Base-by-base conservation (phyloP, 2,329 filamentous ascomycete genomes). In the Fusarium oxysporum region DNA sequence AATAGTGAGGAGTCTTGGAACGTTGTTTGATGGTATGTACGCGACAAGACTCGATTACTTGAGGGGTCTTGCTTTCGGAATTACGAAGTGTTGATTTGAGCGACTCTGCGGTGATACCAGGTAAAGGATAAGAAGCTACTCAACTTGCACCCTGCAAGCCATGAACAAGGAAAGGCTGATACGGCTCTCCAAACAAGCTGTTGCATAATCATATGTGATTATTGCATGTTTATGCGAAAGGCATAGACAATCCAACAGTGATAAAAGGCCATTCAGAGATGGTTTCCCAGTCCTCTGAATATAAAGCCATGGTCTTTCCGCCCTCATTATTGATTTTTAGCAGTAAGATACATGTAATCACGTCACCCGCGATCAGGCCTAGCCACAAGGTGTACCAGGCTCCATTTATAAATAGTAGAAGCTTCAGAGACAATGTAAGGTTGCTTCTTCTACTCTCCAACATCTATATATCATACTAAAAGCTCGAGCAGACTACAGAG, bases 1-100 rank as follows among this genome's bases (percentile, higher is more conserved):
- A 38, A 37, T 14, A 51, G 55, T 23, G 54, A 57, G 32, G 54
- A 57, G 19, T 48, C 54, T 12, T 57, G 54, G 54, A 57, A 35
- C 23, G 19, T 57, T 25, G 23, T 57, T 19, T 48, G 17, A 45
- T 4, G 30, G n/a, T 16, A 30, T 17, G 6, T 8, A n/a, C 7
- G 3, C 7, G 5, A 11, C 9, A 17, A 17, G 10, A 17, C 13
- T 17, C 7, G 23, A 16, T 12, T 30, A 11, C 17, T 6, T 8
- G 28, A 2, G 5, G 25, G 5, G 13, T 9, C 0, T 21, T 28
- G 0, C 6, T 25, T 8, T 28, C 28, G 6, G 33, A 5, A 37
- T 37, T 17, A 9, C 40, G 13, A 13, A 9, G 9, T 21, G 7
- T 0, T 8, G 33, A 28, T 17, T 8, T 7, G 14, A 37, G 9